A percentile compares a stretch with the other conserved stretches of the same genome.
These are phyloP conservation scores for Aspergillus sclerotiicarbonarius DNA, from an alignment of 495 filamentous ascomycete species.

Conservation along the genomic window DNA sequence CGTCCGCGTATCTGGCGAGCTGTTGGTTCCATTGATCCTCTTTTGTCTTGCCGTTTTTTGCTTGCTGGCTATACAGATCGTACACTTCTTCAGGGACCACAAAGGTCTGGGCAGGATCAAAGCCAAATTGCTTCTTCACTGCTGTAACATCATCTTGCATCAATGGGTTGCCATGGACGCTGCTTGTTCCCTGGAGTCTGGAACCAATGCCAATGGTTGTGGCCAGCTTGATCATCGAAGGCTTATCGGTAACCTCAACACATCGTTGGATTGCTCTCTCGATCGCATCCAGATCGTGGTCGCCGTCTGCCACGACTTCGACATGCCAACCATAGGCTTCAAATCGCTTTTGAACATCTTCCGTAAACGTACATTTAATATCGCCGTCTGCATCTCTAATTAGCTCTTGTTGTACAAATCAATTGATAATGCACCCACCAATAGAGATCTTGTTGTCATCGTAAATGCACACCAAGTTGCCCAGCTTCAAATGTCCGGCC, in stretches of 20 bases:
- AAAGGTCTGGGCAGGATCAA: slow-evolving; percentile 92
- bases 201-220: slow-evolving; percentile 99
- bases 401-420: no score
- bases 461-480: slow-evolving; percentile 94
- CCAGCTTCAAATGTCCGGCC: slow-evolving; percentile 94
- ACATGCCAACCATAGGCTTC: slow-evolving; percentile 98
- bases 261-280: slow-evolving; percentile 82
- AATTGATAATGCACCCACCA: slow-evolving; percentile 45
- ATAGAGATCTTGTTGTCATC: slow-evolving; percentile 99
- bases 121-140: slow-evolving; percentile 91
- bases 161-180: slow-evolving; percentile 92
- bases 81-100: slow-evolving; percentile 94
- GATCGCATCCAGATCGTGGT: slow-evolving; percentile 84
- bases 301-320: slow-evolving; percentile 81
- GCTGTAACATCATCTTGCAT: slow-evolving; percentile 89
- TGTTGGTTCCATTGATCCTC: slow-evolving; percentile 96
- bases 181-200: slow-evolving; percentile 84
- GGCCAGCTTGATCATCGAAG: slow-evolving; percentile 91
- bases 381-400: slow-evolving; percentile 75
- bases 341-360: slow-evolving; percentile 94
- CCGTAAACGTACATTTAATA: slow-evolving; percentile 93
- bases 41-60: slow-evolving; percentile 77
- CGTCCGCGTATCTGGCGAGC: slow-evolving; percentile 75
- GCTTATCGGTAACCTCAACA: slow-evolving; percentile 90
- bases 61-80: slow-evolving; percentile 79